A percentile compares a stretch with the other conserved stretches of the same genome.
Conservation (phyloP, 345 rosid genomes). For the Atalantia buxifolia region DNA sequence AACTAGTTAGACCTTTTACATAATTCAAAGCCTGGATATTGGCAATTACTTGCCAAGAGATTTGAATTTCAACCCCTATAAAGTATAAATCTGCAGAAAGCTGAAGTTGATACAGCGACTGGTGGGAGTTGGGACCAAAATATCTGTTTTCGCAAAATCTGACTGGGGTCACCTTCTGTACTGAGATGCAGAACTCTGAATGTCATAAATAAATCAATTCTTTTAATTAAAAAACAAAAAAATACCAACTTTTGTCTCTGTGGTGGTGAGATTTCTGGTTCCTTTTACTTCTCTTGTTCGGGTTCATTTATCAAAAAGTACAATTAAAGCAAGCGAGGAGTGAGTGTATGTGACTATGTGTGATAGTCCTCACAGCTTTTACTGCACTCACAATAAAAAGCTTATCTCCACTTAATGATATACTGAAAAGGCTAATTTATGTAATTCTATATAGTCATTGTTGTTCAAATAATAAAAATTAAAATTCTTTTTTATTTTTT, state of each 20-base stretch:
- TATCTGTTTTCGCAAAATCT: neutral
- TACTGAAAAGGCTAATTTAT: neutral
- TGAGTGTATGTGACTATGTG: conserved; percentile 6
- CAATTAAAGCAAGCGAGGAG: conserved; percentile 8
- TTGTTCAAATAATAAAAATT: no score
- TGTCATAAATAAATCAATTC: neutral
- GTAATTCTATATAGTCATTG: neutral
- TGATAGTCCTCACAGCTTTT: conserved; percentile 32
- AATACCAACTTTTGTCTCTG: neutral
- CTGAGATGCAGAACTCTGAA: neutral
- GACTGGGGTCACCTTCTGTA: neutral
- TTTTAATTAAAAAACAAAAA: no score
- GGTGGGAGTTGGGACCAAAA: neutral
- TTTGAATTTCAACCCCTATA: neutral
- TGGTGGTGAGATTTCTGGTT: neutral
- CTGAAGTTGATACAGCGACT: neutral
- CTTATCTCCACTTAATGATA: conserved; percentile 16
- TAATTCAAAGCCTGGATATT: neutral
- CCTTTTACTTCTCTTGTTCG: neutral
- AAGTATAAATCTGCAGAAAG: neutral
- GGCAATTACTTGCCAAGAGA: neutral
- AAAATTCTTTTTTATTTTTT: no score
- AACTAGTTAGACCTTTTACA: neutral
- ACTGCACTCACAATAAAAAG: conserved; percentile 30
- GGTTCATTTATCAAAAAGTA: neutral